Base-by-base conservation (phyloP, 2,329 filamentous ascomycete species). In the Fusarium sp. region DNA sequence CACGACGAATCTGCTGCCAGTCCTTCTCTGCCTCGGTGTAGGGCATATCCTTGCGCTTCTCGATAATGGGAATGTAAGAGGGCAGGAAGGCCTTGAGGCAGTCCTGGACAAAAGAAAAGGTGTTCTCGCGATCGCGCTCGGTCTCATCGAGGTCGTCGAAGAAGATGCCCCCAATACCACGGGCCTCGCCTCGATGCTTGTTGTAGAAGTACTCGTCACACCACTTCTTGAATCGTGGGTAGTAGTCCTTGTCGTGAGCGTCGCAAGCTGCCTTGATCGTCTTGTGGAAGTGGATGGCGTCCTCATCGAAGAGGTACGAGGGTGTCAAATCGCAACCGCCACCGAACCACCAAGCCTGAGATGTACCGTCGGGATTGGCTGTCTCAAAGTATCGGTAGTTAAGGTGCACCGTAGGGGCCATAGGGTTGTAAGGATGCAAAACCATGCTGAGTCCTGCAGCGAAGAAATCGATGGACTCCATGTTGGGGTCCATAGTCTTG, bases 311-410 rank as follows among this genome's bases (percentile, higher is more conserved):
- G 35, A 99, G 89, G 80, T 98, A 99, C 41, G 88, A 90, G 1
- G 96, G 96, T 15, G 96, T 99, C 74, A 99, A 83, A 81, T 99
- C 96, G 57, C 93, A 95, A 61, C 96, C 96, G 54, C 96, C 96
- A 71, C 96, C 96, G 77, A 97, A 99, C 96, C 96, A 99, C 95
- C 96, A 99, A 11, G 94, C 92, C 71, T 95, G 94, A 56, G 87
- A 91, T 73, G 87, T 92, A 45, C 93, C 94, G 75, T 95, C 92
- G 12, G 92, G 89, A 76, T 95, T 92, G 67, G 93, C 92, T 3
- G 96, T 99, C 85, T 99, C 96, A 79, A 99, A 99, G 83, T 99
- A 99, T 62, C 96, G 91, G 86, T 98, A 98, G 85, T 99, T 99
- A 75, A 99, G 87, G 81, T 99, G 96, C 20, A 99, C 96, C 0